Conservation (phyloP, 1,139 yeast genomes). For the Maudiozyma humilis region DNA sequence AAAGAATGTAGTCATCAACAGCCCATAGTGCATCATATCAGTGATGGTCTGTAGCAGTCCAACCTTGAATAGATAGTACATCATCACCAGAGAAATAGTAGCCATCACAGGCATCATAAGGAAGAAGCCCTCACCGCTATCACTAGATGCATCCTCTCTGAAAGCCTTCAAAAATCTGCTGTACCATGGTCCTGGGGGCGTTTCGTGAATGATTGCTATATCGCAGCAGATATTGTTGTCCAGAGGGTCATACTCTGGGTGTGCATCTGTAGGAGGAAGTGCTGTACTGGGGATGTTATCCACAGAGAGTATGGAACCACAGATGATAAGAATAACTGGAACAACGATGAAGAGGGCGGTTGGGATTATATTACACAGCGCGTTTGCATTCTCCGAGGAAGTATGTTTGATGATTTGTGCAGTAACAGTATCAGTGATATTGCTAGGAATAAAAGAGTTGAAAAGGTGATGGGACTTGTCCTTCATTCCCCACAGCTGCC, state of each 20-base stretch:
- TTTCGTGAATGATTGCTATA: background rate
- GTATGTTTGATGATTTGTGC: background rate
- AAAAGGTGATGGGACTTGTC: too few relatives aligned
- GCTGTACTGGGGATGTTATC: conserved; percentile 24
- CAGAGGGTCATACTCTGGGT: conserved; percentile 22
- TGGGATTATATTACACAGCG: background rate
- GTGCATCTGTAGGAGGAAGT: conserved; percentile 21
- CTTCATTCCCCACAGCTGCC: too few relatives aligned
- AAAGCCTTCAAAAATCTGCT: too few relatives aligned
- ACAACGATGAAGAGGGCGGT: conserved; percentile 1
- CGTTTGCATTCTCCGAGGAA: background rate
- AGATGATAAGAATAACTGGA: conserved; percentile 1
- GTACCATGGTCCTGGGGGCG: too few relatives aligned
- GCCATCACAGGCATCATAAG: conserved; percentile 16
- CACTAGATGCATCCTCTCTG: too few relatives aligned
- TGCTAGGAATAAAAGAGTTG: too few relatives aligned
- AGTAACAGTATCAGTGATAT: too few relatives aligned
- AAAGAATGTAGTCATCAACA: conserved; percentile 1
- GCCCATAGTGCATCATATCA: conserved; percentile 11
- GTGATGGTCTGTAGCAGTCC: conserved; percentile 10
- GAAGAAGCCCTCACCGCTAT: too few relatives aligned
- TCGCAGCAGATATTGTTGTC: conserved; percentile 14
- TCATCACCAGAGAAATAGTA: conserved; percentile 12
- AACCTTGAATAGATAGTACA: conserved; percentile 13
- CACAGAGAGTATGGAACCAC: conserved; percentile 20